Evolutionary conservation across 768 basidiomycete species (phyloP).

Genomic region (Lentinula raphanica): DNA sequence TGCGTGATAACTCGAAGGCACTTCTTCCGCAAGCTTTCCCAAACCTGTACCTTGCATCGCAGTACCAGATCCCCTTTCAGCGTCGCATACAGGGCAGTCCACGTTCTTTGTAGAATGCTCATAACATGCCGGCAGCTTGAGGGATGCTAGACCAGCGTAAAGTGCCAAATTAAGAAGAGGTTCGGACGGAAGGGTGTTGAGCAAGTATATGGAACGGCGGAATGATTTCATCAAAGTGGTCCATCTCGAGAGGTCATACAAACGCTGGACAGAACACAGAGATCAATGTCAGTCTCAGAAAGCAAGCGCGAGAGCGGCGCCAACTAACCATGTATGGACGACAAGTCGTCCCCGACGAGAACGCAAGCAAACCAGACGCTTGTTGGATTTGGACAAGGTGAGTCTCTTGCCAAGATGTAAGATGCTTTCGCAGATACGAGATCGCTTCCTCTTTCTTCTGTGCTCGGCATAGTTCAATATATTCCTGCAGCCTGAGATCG

Average conservation of each 20-base stretch:
- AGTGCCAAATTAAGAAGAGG: slow-evolving; percentile 84
- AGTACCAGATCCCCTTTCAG: slow-evolving; percentile 29
- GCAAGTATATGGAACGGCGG: slow-evolving; percentile 77
- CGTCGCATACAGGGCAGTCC: slow-evolving; percentile 90
- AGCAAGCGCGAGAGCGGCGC: background rate
- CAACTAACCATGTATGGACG: slow-evolving; percentile 70
- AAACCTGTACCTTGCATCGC: slow-evolving; percentile 44
- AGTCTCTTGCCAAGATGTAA: slow-evolving; percentile 77
- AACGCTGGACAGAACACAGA: slow-evolving; percentile 47
- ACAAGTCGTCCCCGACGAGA: slow-evolving; percentile 63
- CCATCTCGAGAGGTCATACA: slow-evolving; percentile 86
- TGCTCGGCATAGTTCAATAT: slow-evolving; percentile 81
- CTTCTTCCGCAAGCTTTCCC: slow-evolving; percentile 73
- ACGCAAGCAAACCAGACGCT: slow-evolving; percentile 73
- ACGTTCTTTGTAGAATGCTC: slow-evolving; percentile 58
- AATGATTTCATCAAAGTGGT: slow-evolving; percentile 66
- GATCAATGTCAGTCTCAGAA: slow-evolving; percentile 3
- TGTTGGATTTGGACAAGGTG: slow-evolving; percentile 75
- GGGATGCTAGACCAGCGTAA: slow-evolving; percentile 85
- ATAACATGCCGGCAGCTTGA: slow-evolving; percentile 87
- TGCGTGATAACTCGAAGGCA: slow-evolving; percentile 89
- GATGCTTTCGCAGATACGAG: slow-evolving; percentile 74
- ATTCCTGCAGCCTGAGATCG: slow-evolving; percentile 92
- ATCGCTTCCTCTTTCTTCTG: slow-evolving; percentile 72
- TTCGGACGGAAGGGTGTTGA: slow-evolving; percentile 84